A percentile compares a stretch with the other conserved stretches of the same genome.
Conservation (phyloP, 169 alveolate species). For the Cryptosporidium canis region DNA sequence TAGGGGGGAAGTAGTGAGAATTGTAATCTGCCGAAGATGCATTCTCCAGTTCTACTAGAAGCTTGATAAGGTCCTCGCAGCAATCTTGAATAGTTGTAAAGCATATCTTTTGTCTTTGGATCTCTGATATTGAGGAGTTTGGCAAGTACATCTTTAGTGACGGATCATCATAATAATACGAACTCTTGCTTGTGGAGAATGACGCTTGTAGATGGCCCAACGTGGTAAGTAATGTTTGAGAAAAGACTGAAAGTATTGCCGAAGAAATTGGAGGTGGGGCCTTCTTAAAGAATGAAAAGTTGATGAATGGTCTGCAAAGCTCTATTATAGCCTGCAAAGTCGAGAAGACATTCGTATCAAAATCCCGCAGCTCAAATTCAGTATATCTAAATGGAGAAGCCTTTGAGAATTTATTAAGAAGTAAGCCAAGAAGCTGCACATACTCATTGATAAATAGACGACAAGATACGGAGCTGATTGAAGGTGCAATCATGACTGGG, state of each 20-base stretch:
- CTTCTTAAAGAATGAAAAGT: constrained; percentile 48
- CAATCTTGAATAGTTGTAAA: constrained; percentile 65
- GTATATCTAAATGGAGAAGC: neutral
- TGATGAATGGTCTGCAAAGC: constrained; percentile 45
- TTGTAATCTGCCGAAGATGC: neutral
- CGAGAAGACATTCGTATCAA: neutral
- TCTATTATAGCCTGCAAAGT: constrained; percentile 52
- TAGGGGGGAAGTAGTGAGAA: constrained; percentile 18
- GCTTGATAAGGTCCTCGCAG: constrained; percentile 41
- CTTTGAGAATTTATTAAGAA: constrained; percentile 9
- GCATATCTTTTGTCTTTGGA: constrained; percentile 51
- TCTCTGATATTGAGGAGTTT: constrained; percentile 9
- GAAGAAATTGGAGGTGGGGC: constrained; percentile 51
- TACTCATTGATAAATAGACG: constrained; percentile 52
- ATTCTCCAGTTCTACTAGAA: constrained; percentile 33
- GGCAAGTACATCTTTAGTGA: neutral
- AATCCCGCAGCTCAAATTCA: constrained; percentile 22
- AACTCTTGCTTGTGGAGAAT: neutral
- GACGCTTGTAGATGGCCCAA: neutral
- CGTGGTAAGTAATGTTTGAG: constrained; percentile 41
- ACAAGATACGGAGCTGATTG: constrained; percentile 26
- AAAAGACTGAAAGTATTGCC: constrained; percentile 57
- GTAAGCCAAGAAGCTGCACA: constrained; percentile 51
- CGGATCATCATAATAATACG: neutral
- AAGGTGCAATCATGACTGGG: neutral